Base-by-base conservation (phyloP, 2,329 filamentous ascomycete genomes). In the Penicillium sp. region DNA sequence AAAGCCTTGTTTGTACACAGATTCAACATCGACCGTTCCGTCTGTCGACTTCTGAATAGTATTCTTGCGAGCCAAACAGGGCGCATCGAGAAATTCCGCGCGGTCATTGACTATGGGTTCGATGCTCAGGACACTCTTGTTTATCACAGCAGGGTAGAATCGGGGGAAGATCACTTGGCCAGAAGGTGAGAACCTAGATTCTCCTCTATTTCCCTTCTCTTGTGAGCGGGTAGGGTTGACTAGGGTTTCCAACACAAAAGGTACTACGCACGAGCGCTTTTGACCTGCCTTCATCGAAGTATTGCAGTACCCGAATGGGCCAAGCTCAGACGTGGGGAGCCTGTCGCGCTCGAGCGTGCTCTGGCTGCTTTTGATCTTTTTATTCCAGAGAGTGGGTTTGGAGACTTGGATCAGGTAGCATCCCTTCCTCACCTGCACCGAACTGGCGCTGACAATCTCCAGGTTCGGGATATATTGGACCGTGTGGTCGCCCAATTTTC, bases 331-430 rank as follows among this genome's bases (percentile, higher is more conserved):
- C 71, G 76, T 26, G 78, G 81, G 6, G 80, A 83, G 53, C 75
- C 79, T 53, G 78, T 86, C 23, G 72, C 84, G 8, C 80, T 96
- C 21, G 93, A 96, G 71, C 83, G 84, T 56, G 89, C 89, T 1
- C 78, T 98, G 16, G 89, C 88, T 21, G 89, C 89, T 14, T 96
- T 96, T 72, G 95, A 98, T 73, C 83, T 98, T 75, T 98, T 98
- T 74, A 86, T 96, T 46, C 79, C 93, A 27, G 86, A 89, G 62
- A 88, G 89, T 54, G 83, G 86, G 19, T 80, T 82, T 29, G 87
- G 88, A n/a, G 92, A 96, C 69, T 76, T 93, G 51, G 83, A 89
- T 55, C 86, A 92, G 77, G 88, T 89, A 75, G 56, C 83, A 62
- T 21, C 13, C 13, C 14, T 27, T n/a, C 21, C 35, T 42, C 31